Percentiles rank a stretch among this genome's conserved stretches.
Conservation (phyloP, 2,329 filamentous ascomycete genomes). For the Claviceps arundinis region DNA sequence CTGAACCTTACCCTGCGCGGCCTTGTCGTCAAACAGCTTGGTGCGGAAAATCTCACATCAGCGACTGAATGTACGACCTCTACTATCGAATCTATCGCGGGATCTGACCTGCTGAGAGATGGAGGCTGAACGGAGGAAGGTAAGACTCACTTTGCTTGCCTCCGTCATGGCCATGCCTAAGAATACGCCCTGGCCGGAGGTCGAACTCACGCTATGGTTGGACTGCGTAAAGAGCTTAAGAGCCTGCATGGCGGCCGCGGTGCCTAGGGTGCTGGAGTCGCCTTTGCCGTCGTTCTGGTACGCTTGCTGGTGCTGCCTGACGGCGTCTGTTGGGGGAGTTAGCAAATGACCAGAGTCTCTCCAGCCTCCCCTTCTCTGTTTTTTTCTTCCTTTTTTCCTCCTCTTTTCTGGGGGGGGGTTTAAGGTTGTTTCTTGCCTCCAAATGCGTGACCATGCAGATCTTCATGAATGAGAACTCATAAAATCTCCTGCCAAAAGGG, state of each 20-base stretch:
- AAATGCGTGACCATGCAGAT: too few species aligned
- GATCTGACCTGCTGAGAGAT: too few species aligned
- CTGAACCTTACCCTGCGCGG: slow-evolving; percentile 37
- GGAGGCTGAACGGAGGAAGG: not conserved
- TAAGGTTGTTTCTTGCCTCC: not conserved
- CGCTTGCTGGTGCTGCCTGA: slow-evolving; percentile 62
- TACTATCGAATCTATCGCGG: too few species aligned
- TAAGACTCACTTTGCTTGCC: slow-evolving; percentile 55
- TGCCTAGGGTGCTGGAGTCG: slow-evolving; percentile 44
- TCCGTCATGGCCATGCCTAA: slow-evolving; percentile 79
- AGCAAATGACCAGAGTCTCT: too few species aligned
- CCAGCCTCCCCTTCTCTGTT: too few species aligned
- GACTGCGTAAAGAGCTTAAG: slow-evolving; percentile 64
- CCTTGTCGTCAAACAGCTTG: slow-evolving; percentile 47
- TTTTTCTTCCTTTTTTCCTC: too few species aligned
- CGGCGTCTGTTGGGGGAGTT: slow-evolving; percentile 36
- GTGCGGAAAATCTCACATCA: not conserved
- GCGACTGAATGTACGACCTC: not conserved
- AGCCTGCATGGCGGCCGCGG: slow-evolving; percentile 68
- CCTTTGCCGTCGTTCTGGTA: slow-evolving; percentile 41
- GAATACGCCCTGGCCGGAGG: slow-evolving; percentile 59
- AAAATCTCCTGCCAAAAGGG: too few species aligned
- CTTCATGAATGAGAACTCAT: too few species aligned
- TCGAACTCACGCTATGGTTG: slow-evolving; percentile 30
- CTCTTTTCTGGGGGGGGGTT: not conserved